A percentile compares a stretch with the other conserved stretches of the same genome.
Conservation (phyloP, 805 yeast genomes). For the Clavispora asparagi region DNA sequence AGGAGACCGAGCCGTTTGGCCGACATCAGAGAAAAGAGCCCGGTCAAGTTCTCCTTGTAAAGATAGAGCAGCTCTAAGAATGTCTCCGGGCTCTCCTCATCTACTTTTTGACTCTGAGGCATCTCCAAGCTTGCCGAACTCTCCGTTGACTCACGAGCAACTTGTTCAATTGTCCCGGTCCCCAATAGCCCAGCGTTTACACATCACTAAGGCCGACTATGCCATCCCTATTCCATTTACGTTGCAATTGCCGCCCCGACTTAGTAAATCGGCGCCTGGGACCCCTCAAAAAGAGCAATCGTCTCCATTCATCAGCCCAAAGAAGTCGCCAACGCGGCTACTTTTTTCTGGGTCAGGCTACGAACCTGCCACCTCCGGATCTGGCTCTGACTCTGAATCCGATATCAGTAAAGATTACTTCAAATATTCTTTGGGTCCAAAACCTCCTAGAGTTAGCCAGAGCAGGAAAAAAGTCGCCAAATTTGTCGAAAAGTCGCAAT, state of each 20-base stretch:
- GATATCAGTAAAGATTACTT: conserved; percentile 8
- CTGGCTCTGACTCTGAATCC: conserved; percentile 14
- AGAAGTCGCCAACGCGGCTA: conserved; percentile 13
- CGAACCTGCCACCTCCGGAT: conserved; percentile 24
- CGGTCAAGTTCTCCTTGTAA: background rate
- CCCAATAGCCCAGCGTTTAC: conserved; percentile 33
- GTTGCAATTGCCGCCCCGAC: conserved; percentile 36
- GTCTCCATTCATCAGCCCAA: background rate
- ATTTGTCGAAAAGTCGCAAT: conserved; percentile 14
- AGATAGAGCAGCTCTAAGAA: background rate
- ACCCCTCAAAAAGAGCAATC: background rate
- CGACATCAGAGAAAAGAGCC: background rate
- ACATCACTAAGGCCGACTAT: conserved; percentile 24
- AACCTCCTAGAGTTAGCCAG: conserved; percentile 24
- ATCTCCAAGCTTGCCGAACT: conserved; percentile 6
- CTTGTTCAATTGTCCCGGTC: conserved; percentile 26
- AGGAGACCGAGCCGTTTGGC: background rate
- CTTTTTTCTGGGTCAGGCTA: conserved; percentile 34
- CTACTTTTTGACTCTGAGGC: background rate
- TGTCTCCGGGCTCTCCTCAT: background rate
- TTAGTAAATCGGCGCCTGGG: conserved; percentile 16
- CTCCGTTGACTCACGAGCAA: conserved; percentile 18
- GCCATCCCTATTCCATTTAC: conserved; percentile 41
- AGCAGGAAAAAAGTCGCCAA: conserved; percentile 25
- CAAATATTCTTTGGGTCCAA: background rate